Percentiles rank a stretch among this genome's conserved stretches.
These are phyloP conservation scores for Periconia digitata DNA, from an alignment of 2,329 filamentous ascomycete species.

Conservation along the genomic window DNA sequence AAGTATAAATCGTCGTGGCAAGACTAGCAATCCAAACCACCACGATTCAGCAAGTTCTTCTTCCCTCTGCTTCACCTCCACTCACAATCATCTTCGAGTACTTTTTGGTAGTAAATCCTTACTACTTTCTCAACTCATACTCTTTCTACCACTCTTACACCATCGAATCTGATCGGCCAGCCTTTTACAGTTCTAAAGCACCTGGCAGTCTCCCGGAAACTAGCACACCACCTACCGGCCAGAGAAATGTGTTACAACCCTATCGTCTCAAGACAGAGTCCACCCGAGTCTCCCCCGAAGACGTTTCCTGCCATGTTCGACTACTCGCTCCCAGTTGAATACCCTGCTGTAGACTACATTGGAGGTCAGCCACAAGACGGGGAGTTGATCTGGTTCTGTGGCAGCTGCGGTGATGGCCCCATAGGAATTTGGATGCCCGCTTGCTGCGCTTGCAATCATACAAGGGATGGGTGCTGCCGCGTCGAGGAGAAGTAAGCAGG, in stretches of 20 bases:
- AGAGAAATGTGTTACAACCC: background rate
- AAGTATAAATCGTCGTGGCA: constrained; percentile 7
- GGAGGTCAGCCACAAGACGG: constrained; percentile 9
- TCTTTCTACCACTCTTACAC: constrained; percentile 9
- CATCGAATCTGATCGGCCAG: background rate
- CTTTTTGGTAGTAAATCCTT: no score
- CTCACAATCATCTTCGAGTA: background rate
- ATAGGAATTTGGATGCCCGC: constrained; percentile 1
- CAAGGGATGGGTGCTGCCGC: background rate
- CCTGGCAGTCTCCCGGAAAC: background rate
- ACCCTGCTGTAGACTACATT: no score
- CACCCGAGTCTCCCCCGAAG: background rate
- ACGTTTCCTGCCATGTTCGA: no score
- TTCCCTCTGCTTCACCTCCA: background rate
- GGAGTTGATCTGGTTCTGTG: constrained; percentile 17
- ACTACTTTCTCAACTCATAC: constrained; percentile 2
- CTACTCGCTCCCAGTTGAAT: no score
- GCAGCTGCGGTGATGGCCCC: constrained; percentile 18
- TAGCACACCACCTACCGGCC: background rate
- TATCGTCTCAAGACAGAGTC: background rate
- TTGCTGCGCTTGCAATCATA: constrained; percentile 14
- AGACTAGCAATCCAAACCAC: background rate
- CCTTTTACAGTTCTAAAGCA: background rate
- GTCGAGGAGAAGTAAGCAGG: background rate
- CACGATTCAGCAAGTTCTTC: background rate